These are phyloP conservation scores for Mycena amicta DNA, from an alignment of 768 basidiomycete genomes.

Conservation along the genomic window DNA sequence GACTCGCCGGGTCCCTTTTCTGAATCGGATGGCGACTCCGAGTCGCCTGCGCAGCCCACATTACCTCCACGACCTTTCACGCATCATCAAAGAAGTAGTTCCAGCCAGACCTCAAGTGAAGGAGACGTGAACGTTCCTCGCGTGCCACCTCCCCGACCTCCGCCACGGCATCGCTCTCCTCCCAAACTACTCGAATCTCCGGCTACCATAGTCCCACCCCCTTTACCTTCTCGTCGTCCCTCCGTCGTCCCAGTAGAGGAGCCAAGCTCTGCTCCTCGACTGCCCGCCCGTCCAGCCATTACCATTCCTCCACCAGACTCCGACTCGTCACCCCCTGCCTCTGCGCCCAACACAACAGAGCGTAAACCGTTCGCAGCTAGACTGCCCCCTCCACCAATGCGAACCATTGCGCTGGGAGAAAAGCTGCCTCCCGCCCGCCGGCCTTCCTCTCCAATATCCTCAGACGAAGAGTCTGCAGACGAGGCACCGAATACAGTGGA, in stretches of 20 bases:
- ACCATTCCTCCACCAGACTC: conserved; percentile 19
- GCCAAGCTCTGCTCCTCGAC: conserved; percentile 30
- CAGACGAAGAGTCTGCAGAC: conserved; percentile 58
- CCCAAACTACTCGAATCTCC: conserved; percentile 23
- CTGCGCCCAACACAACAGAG: conserved; percentile 29
- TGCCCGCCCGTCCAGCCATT: conserved; percentile 31
- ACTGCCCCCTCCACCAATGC: conserved; percentile 75
- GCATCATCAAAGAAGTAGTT: conserved; percentile 33
- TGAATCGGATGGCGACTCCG: conserved; percentile 15
- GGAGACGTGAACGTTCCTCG: conserved; percentile 31
- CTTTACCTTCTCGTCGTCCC: conserved; percentile 47
- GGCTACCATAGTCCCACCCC: conserved; percentile 39
- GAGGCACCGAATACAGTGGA: conserved; percentile 50
- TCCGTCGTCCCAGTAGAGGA: conserved; percentile 27
- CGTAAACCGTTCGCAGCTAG: conserved; percentile 45
- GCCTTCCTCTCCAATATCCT: conserved; percentile 40
- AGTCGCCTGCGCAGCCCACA: conserved; percentile 30
- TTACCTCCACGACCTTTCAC: conserved; percentile 16
- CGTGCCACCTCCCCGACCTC: conserved; percentile 36
- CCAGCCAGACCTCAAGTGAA: conserved; percentile 44
- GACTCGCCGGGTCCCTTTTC: conserved; percentile 17
- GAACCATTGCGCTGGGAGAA: conserved; percentile 68
- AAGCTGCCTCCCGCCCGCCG: conserved; percentile 68
- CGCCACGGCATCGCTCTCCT: conserved; percentile 36
- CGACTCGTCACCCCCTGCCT: conserved; percentile 23